Evolutionary conservation across 2,329 filamentous ascomycete species (phyloP), one percentile per base, ranked within the genome.

Genomic region (Cladophialophora carrionii): DNA sequence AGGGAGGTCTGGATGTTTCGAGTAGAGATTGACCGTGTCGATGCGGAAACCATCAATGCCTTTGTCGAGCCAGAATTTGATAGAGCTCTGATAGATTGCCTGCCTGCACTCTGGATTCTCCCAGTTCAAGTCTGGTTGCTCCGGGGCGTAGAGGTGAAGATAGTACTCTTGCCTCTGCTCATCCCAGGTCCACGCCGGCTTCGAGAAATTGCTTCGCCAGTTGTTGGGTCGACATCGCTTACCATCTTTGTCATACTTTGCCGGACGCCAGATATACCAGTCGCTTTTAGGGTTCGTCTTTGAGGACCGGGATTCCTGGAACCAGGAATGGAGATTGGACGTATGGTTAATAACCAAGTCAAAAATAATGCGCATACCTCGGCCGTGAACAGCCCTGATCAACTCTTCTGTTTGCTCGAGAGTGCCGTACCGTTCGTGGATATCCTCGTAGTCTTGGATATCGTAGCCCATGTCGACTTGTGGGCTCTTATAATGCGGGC

Each of bases 51-150:
- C 88, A 61, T 88, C 85, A 0, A 91, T 86, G 2, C 89, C 89
- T 20, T 83, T 82, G 48, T 88, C 79, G 0, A 92, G 82, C 90
- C 90, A 93, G 73, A 91, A 93, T 49, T 83, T 82, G 84, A 91
- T 89, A 0, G 87, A 80, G 6, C 81, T 82, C 34, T 88, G 82
- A 74, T 90, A 90, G 26, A 91, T 85, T 6, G 88, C 89, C 34
- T 82, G 76, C 4, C 89, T 82, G 0, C 86, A 83, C 29, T 83
- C 83, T 0, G 79, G 77, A 62, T 87, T 89, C 72, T 92, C 88
- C 89, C 89, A 92, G 75, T 92, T 93, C 12, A 93, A 79, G 70
- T 92, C 90, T 0, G 90, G 90, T 74, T 92, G 90, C 67, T 88
- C 84, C 6, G 83, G 83, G 6, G 87, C 85, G 74, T 90, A 93